Percentiles rank a stretch among this genome's conserved stretches.
phyloP scores from a whole-genome alignment of 257 asterid species.

The Gardenia jasminoides region DNA sequence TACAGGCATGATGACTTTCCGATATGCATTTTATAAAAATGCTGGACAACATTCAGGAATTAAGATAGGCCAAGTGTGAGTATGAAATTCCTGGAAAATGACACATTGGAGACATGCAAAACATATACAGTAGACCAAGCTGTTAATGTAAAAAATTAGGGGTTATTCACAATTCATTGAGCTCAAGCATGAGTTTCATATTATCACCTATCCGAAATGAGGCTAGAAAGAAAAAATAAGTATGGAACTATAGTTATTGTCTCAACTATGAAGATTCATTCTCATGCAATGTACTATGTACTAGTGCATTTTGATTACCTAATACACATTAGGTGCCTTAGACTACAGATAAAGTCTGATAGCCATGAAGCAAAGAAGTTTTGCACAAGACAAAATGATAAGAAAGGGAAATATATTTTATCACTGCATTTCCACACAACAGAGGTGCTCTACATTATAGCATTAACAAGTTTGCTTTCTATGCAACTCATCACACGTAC shows the following conservation, averaged over 20 bases:
- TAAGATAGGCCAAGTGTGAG: not conserved
- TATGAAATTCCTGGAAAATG: slow-evolving; percentile 5
- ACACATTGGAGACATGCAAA: not conserved
- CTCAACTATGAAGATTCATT: not conserved
- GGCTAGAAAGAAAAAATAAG: not conserved
- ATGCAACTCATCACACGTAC: slow-evolving; percentile 37
- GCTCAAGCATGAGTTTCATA: not conserved
- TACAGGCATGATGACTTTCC: not conserved
- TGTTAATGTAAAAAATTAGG: not conserved
- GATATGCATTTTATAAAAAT: not conserved
- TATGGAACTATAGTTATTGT: not conserved
- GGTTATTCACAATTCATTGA: not conserved
- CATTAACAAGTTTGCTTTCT: not conserved
- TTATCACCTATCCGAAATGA: not conserved
- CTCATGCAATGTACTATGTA: not conserved
- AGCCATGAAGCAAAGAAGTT: not conserved
- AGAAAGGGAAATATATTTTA: not conserved
- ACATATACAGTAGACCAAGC: not conserved
- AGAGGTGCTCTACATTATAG: not conserved
- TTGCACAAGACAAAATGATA: not conserved
- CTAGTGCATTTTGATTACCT: not conserved
- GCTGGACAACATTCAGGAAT: not conserved
- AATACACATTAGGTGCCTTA: not conserved
- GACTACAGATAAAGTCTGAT: no score
- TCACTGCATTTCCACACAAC: not conserved